Conservation (phyloP, 1,284 basidiomycete species). For the Polyporus tsugae region DNA sequence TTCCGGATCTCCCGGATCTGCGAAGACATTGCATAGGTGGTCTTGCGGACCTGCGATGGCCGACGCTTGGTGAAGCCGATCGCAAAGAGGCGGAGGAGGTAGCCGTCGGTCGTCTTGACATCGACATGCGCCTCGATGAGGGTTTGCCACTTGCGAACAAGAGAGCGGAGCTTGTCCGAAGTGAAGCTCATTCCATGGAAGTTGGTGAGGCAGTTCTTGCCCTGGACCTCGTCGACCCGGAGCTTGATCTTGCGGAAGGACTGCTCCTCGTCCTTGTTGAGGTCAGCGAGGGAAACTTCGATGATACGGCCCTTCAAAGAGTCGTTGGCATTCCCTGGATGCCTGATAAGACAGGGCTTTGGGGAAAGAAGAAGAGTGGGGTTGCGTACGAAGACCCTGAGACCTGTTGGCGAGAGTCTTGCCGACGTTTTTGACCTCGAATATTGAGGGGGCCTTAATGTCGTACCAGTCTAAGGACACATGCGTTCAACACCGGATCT, state of each 20-base stretch:
- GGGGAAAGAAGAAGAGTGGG: background rate
- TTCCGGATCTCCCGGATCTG: constrained; percentile 98
- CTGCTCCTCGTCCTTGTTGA: constrained; percentile 99
- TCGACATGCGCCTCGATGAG: constrained; percentile 99
- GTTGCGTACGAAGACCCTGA: constrained; percentile 91
- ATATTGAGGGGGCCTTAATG: constrained; percentile 98
- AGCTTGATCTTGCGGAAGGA: constrained; percentile 99
- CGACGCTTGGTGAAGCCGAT: constrained; percentile 99
- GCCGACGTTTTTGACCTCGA: constrained; percentile 96
- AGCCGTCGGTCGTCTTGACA: constrained; percentile 99
- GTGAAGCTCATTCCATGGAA: constrained; percentile 99
- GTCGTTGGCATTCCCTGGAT: constrained; percentile 96
- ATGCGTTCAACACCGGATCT: background rate
- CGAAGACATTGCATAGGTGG: constrained; percentile 95
- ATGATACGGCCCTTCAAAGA: constrained; percentile 97
- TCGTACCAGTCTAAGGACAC: constrained; percentile 92
- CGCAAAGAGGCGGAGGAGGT: constrained; percentile 98
- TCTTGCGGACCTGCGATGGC: constrained; percentile 97
- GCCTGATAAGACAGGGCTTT: constrained; percentile 21
- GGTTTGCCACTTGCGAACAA: constrained; percentile 99
- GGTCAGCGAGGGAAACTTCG: constrained; percentile 96
- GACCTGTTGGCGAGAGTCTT: constrained; percentile 99
- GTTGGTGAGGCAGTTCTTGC: constrained; percentile 99
- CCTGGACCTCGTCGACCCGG: constrained; percentile 97
- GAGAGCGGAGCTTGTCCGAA: constrained; percentile 99